Evolutionary conservation across 257 asterid species (phyloP), one percentile per base, ranked within the genome.

Genomic region (Solanum ossicruentum): DNA sequence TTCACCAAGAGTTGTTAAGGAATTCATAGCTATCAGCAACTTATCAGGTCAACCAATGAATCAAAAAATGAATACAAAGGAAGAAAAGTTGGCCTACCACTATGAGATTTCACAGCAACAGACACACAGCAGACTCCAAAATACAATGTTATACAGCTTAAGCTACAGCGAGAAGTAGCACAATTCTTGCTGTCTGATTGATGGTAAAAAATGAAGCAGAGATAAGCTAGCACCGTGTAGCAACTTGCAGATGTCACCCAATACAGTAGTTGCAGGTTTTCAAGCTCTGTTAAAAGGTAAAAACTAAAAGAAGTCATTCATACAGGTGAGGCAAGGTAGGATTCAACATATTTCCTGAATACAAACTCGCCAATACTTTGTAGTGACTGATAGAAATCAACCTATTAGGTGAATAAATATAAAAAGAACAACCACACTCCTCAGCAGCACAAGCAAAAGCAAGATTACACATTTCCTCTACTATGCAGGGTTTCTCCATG

Each of bases 191-290:
- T 66, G 86, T 85, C 86, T 43, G 83, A 85, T 84, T 87, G 92
- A 79, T 80, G 89, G 77, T 41, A 91, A 89, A 89, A 90, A 84
- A 84, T 72, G 47, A 81, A 58, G 89, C 63, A 87, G 82, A 95
- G 94, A 85, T 87, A 94, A 84, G 91, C 84, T 56, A 95, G 91
- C 89, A 94, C 94, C 20, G 89, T 80, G 82, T 93, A 89, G 91
- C 98, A 92, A 88, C 92, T 87, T 70, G 92, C 90, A 58, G 92
- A 90, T 56, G 94, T 92, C 47, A 92, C 96, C 99, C 98, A 97
- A 82, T 89, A 95, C 84, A 89, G 99, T 90, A 91, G 87, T 86
- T 85, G 95, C 84, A 93, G 92, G 87, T 93, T 91, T 85, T 94
- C 94, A 73, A 94, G 87, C 87, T 93, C 99, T 95, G 93, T 67